A percentile compares a stretch with the other conserved stretches of the same genome.
phyloP scores from a whole-genome alignment of 2,329 filamentous ascomycete species.

The Phyllosticta citribraziliensis region DNA sequence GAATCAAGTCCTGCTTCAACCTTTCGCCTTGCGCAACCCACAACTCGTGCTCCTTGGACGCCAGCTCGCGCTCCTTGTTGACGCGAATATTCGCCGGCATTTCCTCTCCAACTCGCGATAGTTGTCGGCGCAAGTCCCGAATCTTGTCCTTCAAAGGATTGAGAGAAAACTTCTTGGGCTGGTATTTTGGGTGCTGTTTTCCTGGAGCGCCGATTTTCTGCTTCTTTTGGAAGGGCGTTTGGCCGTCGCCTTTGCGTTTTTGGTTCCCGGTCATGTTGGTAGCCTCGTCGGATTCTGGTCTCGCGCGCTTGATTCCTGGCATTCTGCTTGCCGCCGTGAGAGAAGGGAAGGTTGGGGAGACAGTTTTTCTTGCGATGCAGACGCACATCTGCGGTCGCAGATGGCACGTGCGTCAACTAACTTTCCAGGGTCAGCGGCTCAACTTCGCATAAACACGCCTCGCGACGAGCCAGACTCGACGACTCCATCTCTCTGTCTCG shows the following conservation, averaged over 20 bases:
- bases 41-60: conserved; percentile 56
- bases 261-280: not conserved
- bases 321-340: not conserved
- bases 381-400: not conserved
- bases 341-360: not conserved
- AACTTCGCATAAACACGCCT: not conserved
- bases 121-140: conserved; percentile 57
- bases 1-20: conserved; percentile 59
- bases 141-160: conserved; percentile 62
- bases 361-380: conserved; percentile 4
- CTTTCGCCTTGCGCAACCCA: conserved; percentile 49
- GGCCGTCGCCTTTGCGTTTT: conserved; percentile 5
- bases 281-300: not conserved
- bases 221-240: conserved; percentile 4
- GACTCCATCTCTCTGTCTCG: not conserved
- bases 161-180: conserved; percentile 23
- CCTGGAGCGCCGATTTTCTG: conserved; percentile 16
- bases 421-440: not conserved
- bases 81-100: conserved; percentile 59
- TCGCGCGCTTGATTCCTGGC: conserved; percentile 6
- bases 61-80: conserved; percentile 63
- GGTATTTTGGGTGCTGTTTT: conserved; percentile 18
- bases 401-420: not conserved
- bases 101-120: conserved; percentile 47
- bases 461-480: not conserved